These are phyloP conservation scores for Aspergillus phoenicis DNA, from an alignment of 2,329 filamentous ascomycete genomes.

Conservation along the genomic window DNA sequence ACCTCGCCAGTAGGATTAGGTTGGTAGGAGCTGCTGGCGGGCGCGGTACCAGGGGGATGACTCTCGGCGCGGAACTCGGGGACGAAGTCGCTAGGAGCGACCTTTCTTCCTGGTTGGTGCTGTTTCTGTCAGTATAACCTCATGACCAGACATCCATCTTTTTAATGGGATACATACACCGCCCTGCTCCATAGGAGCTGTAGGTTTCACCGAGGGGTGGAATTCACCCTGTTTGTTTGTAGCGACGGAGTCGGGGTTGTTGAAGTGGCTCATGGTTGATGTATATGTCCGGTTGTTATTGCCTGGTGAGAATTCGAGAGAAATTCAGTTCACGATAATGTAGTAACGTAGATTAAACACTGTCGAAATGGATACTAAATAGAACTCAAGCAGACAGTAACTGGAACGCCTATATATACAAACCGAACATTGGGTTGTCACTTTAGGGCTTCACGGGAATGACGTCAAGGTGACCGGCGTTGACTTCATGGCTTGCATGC, in stretches of 20 bases:
- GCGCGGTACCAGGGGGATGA: conserved; percentile 65
- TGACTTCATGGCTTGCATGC: conserved; percentile 17
- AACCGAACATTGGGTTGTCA: too few relatives aligned
- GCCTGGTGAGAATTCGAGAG: neutral
- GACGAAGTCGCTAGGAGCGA: conserved; percentile 56
- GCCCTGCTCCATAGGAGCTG: conserved; percentile 1
- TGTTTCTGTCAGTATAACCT: conserved; percentile 35
- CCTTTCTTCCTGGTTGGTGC: conserved; percentile 66
- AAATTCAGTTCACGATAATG: neutral
- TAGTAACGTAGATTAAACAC: neutral
- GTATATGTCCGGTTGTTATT: neutral
- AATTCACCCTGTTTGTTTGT: conserved; percentile 8
- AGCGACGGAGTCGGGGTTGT: conserved; percentile 4
- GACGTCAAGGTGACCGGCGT: conserved; percentile 26
- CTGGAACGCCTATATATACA: neutral
- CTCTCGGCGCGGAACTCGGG: conserved; percentile 67
- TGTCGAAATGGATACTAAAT: neutral
- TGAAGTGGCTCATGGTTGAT: neutral
- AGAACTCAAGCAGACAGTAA: neutral
- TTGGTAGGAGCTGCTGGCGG: conserved; percentile 52
- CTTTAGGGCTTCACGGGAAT: conserved; percentile 7
- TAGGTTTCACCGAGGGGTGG: neutral
- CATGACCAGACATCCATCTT: neutral
- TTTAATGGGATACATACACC: neutral
- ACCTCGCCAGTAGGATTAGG: conserved; percentile 44